Conservation (phyloP, 306 rosid genomes). For the Quercus bicolor region DNA sequence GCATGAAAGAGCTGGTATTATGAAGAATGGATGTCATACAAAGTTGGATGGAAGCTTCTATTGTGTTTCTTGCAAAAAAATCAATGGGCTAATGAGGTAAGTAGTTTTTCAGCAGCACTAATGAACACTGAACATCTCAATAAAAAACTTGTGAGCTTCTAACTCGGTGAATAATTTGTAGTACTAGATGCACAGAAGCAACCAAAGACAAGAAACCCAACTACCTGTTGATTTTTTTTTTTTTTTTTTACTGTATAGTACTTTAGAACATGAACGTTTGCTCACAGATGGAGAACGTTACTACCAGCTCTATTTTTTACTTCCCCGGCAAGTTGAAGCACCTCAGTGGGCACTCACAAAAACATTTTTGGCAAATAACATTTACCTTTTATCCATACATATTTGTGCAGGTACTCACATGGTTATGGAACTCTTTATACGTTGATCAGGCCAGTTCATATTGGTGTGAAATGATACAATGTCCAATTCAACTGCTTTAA, state of each 20-base stretch:
- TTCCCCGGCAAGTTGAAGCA: slow-evolving; percentile 18
- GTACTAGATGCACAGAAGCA: background rate
- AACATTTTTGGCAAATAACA: background rate
- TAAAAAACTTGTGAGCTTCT: background rate
- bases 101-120: slow-evolving; percentile 11
- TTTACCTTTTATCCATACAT: background rate
- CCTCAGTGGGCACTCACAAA: background rate
- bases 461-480: background rate
- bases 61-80: slow-evolving; percentile 76
- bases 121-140: background rate
- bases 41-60: slow-evolving; percentile 74
- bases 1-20: slow-evolving; percentile 57
- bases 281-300: slow-evolving; percentile 3
- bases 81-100: slow-evolving; percentile 79
- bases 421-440: background rate
- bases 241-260: background rate
- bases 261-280: slow-evolving; percentile 6
- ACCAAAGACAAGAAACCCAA: background rate
- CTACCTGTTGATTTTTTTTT: background rate
- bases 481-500: background rate
- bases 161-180: background rate
- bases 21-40: slow-evolving; percentile 40
- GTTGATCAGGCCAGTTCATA: background rate
- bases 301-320: background rate
- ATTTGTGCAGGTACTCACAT: background rate